Evolutionary conservation across 208 protist genomes (phyloP).

Genomic region (Endotrypanum monterogeii): DNA sequence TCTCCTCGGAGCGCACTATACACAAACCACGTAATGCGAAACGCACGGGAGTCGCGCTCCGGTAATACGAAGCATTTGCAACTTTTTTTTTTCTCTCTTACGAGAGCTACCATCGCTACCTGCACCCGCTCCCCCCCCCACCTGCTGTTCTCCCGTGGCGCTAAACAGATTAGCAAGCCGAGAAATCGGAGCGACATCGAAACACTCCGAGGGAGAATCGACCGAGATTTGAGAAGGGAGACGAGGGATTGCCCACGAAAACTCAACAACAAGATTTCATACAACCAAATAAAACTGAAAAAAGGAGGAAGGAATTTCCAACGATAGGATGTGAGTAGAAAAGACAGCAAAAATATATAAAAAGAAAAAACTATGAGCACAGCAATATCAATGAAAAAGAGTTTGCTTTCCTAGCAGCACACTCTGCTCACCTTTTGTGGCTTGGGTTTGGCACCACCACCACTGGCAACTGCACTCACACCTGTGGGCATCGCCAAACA

Average conservation of each 20-base stretch:
- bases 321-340: too few relatives aligned
- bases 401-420: constrained; percentile 30
- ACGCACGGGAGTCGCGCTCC: not conserved
- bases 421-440: constrained; percentile 39
- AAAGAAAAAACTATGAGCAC: not conserved
- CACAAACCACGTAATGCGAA: not conserved
- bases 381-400: not conserved
- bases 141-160: too few relatives aligned
- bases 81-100: not conserved
- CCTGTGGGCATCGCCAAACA: not conserved
- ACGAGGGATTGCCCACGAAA: too few relatives aligned
- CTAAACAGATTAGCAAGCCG: too few relatives aligned
- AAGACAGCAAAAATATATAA: too few relatives aligned
- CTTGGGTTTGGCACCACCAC: constrained; percentile 5
- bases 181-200: too few relatives aligned
- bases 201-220: too few relatives aligned
- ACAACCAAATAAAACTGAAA: not conserved
- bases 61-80: not conserved
- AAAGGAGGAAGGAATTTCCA: too few relatives aligned
- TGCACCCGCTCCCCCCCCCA: too few relatives aligned
- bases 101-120: too few relatives aligned
- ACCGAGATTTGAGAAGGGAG: not conserved
- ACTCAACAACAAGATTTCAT: not conserved
- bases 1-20: not conserved
- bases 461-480: not conserved